Percentiles rank a stretch among this genome's conserved stretches.
Conservation (phyloP, 2,329 filamentous ascomycete genomes). For the Pezizomycotina sp. region DNA sequence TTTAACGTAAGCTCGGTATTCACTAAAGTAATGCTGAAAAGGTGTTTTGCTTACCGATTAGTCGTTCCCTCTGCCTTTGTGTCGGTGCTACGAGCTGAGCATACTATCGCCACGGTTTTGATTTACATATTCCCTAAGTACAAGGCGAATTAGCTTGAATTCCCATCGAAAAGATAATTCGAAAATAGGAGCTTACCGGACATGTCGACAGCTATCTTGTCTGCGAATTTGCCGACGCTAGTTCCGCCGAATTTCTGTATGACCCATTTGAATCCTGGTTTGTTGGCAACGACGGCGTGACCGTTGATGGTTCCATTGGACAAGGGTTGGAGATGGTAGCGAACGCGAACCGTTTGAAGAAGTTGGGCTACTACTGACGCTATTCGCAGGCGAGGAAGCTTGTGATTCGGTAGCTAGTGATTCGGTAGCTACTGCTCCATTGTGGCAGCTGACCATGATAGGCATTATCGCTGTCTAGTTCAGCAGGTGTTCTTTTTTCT, state of each 20-base stretch:
- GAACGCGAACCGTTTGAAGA: no score
- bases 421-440: no score
- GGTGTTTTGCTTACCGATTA: constrained; percentile 53
- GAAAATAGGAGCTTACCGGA: constrained; percentile 35
- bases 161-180: not conserved
- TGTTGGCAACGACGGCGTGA: constrained; percentile 23
- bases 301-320: constrained; percentile 5
- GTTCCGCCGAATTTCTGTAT: constrained; percentile 94
- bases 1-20: constrained; percentile 1
- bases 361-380: no score
- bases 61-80: constrained; percentile 93
- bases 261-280: constrained; percentile 46
- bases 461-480: no score
- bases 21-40: not conserved
- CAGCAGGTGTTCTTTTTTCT: no score
- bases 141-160: constrained; percentile 1
- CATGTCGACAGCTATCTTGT: constrained; percentile 56
- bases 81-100: constrained; percentile 83
- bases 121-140: constrained; percentile 41
- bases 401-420: no score
- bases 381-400: no score
- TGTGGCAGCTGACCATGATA: no score
- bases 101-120: constrained; percentile 74
- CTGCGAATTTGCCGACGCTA: constrained; percentile 83
- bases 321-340: no score